Conservation (phyloP, 208 protist species). For the Acanthamoeba rhysodes region DNA sequence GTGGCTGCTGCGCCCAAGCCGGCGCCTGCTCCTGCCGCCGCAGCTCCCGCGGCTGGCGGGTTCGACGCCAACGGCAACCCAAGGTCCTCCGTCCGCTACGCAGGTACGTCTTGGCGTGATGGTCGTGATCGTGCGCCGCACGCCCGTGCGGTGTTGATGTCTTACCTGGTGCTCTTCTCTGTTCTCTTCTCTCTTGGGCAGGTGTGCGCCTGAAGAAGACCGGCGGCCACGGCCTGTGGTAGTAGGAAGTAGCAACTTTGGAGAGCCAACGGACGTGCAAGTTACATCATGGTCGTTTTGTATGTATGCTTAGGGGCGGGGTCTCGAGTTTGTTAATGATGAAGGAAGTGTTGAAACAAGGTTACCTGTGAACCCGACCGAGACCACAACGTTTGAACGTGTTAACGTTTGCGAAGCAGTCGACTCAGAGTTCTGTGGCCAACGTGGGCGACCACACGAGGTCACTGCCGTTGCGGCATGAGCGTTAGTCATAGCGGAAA, state of each 20-base stretch:
- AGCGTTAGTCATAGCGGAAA: too few relatives aligned
- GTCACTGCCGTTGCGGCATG: too few relatives aligned
- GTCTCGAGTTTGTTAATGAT: too few relatives aligned
- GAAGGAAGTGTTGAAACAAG: too few relatives aligned
- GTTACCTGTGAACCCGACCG: too few relatives aligned
- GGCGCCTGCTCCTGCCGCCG: background rate
- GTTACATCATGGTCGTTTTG: too few relatives aligned
- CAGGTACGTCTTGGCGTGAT: background rate
- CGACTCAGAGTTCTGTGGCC: too few relatives aligned
- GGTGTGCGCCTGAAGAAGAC: constrained; percentile 46
- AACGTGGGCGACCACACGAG: too few relatives aligned
- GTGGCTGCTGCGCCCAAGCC: background rate
- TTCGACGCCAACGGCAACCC: background rate
- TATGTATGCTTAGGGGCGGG: too few relatives aligned
- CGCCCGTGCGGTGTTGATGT: background rate
- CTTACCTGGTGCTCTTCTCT: background rate
- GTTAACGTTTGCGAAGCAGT: too few relatives aligned
- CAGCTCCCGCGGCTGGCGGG: background rate
- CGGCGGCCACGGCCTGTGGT: constrained; percentile 23
- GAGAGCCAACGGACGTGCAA: too few relatives aligned
- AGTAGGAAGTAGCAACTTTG: background rate
- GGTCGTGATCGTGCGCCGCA: background rate
- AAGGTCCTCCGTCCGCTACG: constrained; percentile 19
- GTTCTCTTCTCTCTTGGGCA: background rate
- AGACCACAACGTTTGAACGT: too few relatives aligned